Evolutionary conservation across 257 asterid species (phyloP).

Genomic region (Gardenia jasminoides): DNA sequence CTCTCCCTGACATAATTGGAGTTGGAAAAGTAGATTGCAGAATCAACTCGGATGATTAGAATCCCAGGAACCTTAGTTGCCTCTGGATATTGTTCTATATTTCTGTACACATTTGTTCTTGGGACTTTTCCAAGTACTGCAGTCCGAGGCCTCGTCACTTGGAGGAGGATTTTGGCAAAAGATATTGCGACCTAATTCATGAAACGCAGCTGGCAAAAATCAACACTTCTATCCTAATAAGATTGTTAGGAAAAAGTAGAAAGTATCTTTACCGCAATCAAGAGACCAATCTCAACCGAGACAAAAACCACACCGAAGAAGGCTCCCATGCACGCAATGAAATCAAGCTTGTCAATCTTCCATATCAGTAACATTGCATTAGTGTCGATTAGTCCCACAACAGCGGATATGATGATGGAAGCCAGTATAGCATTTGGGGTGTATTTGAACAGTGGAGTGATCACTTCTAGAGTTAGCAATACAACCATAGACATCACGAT

Average conservation of each 20-base stretch:
- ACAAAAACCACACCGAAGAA: conserved; percentile 80
- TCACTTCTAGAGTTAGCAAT: conserved; percentile 48
- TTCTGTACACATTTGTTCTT: conserved; percentile 77
- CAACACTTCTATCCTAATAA: background rate
- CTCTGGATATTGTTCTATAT: conserved; percentile 82
- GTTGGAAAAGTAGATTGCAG: conserved; percentile 95
- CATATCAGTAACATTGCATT: conserved; percentile 76
- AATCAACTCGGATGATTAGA: conserved; percentile 76
- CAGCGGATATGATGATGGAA: conserved; percentile 94
- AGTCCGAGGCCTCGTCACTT: conserved; percentile 93
- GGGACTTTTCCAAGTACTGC: conserved; percentile 84
- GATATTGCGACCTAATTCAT: conserved; percentile 68
- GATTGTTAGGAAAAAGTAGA: background rate
- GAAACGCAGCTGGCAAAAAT: background rate
- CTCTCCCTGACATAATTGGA: conserved; percentile 82
- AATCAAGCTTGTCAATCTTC: conserved; percentile 88
- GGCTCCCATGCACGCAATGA: conserved; percentile 94
- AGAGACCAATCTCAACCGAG: conserved; percentile 81
- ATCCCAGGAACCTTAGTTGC: conserved; percentile 71
- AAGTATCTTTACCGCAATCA: conserved; percentile 61
- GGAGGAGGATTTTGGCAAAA: conserved; percentile 78
- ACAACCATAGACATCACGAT: conserved; percentile 82
- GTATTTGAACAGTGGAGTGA: conserved; percentile 77
- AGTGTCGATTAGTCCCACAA: conserved; percentile 76
- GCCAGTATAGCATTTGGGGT: conserved; percentile 92